These are phyloP conservation scores for Lantana camara DNA, from an alignment of 257 asterid genomes.

Conservation along the genomic window DNA sequence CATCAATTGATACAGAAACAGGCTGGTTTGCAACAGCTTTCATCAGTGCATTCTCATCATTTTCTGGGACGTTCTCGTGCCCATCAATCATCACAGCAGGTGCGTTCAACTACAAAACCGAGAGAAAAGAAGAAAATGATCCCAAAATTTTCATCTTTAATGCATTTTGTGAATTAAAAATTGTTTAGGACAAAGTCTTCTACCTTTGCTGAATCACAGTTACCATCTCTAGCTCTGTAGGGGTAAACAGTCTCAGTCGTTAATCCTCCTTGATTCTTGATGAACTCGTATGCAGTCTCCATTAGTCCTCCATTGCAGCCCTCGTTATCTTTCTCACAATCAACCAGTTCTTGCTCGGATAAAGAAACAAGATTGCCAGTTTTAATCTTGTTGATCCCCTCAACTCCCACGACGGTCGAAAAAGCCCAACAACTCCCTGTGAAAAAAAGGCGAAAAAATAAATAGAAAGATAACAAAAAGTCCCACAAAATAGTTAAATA, in stretches of 20 bases:
- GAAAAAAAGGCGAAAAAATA: conserved; percentile 2
- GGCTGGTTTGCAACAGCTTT: conserved; percentile 91
- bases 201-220: conserved; percentile 71
- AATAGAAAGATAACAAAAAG: neutral
- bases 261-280: conserved; percentile 71
- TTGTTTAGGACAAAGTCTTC: neutral
- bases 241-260: conserved; percentile 74
- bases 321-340: conserved; percentile 71
- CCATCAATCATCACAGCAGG: conserved; percentile 83
- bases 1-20: conserved; percentile 84
- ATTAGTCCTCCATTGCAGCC: conserved; percentile 91
- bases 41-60: conserved; percentile 74
- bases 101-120: conserved; percentile 55
- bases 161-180: neutral
- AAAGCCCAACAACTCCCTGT: conserved; percentile 95
- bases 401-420: conserved; percentile 87
- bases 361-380: conserved; percentile 66
- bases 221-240: conserved; percentile 59
- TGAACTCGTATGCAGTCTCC: conserved; percentile 78
- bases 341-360: conserved; percentile 90
- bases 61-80: conserved; percentile 70
- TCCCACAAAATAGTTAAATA: neutral
- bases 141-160: neutral
- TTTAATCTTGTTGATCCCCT: conserved; percentile 80
- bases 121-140: neutral